These are phyloP conservation scores for Cyclotella kingstonii DNA, from an alignment of 108 stramenopile genomes.

Conservation along the genomic window DNA sequence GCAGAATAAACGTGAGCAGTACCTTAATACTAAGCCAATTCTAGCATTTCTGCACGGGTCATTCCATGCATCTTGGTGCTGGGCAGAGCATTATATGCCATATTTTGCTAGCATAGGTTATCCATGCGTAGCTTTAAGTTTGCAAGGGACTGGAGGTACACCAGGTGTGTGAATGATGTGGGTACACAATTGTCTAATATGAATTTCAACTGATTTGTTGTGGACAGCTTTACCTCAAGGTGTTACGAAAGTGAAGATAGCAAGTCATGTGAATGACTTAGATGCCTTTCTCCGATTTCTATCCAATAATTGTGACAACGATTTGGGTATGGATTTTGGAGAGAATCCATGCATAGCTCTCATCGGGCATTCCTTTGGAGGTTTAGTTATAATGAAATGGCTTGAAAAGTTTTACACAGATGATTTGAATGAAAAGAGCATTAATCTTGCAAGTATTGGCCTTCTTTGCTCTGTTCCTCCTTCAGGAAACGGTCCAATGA, in stretches of 20 bases:
- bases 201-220: not conserved
- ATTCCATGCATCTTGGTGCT: constrained; percentile 62
- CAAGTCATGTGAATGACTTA: constrained; percentile 41
- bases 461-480: constrained; percentile 84
- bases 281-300: constrained; percentile 32
- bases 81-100: constrained; percentile 48
- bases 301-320: constrained; percentile 7
- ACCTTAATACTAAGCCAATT: constrained; percentile 23
- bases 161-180: constrained; percentile 3
- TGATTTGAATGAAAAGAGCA: not conserved
- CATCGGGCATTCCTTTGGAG: constrained; percentile 49
- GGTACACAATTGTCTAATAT: not conserved
- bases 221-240: constrained; percentile 24
- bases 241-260: constrained; percentile 39
- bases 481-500: constrained; percentile 77
- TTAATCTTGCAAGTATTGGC: constrained; percentile 58
- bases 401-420: constrained; percentile 30
- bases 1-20: not conserved
- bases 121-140: constrained; percentile 36
- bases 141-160: constrained; percentile 53
- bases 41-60: constrained; percentile 56
- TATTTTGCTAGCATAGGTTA: constrained; percentile 48
- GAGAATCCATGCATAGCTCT: constrained; percentile 28
- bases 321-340: constrained; percentile 26
- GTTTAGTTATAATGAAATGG: constrained; percentile 52